Base-by-base conservation (phyloP, 441 rosid genomes). In the Syzygium syzygioides region DNA sequence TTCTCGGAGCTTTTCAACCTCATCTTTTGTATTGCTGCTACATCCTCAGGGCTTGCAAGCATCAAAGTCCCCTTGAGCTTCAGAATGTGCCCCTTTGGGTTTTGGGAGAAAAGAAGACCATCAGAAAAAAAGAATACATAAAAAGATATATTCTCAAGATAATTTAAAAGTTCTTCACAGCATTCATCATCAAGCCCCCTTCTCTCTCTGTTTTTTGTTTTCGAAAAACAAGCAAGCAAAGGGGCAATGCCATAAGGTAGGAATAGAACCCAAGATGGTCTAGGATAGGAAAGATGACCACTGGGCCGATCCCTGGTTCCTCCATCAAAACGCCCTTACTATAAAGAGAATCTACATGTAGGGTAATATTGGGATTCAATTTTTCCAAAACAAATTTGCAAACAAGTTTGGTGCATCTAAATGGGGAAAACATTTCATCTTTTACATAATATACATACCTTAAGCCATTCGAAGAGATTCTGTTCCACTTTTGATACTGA, bases 21-120 rank as follows among this genome's bases (percentile, higher is more conserved):
- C 95, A 97, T 92, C 86, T 91, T 95, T 93, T 96, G 99, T 87
- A 98, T 95, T 88, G 95, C 96, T 86, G 91, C 99, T 56, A 97
- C 94, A 85, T 98, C 99, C 90, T 97, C 99, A 66, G 98, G 97
- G 92, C 94, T 95, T 89, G 99, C 99, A 91, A 98, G 95, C 99
- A 98, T 95, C 90, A 98, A 93, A 79, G 98, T 94, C 37, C 98
- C 99, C 91, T 98, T 98, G 86, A 98, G 96, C 94, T 97, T 98
- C 93, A 98, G 92, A 91, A 95, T 14, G 87, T 98, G 99, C 86
- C 99, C 99, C 99, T 98, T 91, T 50, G n/a, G 53, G 53, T 76
- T 41, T 76, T 76, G 84, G 84, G 52, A 71, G 52, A 76, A 76
- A 76, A 4, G 9, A 76, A 41, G n/a, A 76, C 53, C 53, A 76